Percentiles rank a stretch among this genome's conserved stretches.
These are phyloP conservation scores for Sedum album DNA, from an alignment of 164 flowering plant species.

Conservation along the genomic window DNA sequence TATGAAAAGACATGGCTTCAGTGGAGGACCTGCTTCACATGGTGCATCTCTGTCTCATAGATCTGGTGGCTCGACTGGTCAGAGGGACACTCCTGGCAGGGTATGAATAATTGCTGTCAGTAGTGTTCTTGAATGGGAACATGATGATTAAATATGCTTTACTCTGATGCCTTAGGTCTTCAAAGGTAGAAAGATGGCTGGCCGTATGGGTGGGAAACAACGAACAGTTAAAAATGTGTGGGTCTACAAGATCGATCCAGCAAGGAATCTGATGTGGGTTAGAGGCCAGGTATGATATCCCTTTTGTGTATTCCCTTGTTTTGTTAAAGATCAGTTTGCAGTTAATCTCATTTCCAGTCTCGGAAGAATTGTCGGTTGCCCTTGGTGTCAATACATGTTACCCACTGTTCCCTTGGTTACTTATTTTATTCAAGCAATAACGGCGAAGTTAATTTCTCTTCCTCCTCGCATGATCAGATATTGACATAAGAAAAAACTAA, in stretches of 20 bases:
- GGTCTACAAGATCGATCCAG: constrained; percentile 86
- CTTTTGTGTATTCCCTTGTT: constrained; percentile 11
- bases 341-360: too few relatives aligned
- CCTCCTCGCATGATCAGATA: too few relatives aligned
- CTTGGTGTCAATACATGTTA: too few relatives aligned
- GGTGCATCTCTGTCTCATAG: constrained; percentile 91
- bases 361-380: too few relatives aligned
- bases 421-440: too few relatives aligned
- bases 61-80: constrained; percentile 85
- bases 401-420: too few relatives aligned
- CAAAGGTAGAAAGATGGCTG: constrained; percentile 90
- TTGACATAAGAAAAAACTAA: too few relatives aligned
- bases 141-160: not conserved
- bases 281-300: constrained; percentile 61
- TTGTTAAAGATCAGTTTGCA: not conserved
- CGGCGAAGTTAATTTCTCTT: too few relatives aligned
- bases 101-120: constrained; percentile 23
- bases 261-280: constrained; percentile 85
- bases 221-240: constrained; percentile 81
- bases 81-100: constrained; percentile 90
- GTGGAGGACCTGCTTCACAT: constrained; percentile 78
- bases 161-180: constrained; percentile 42
- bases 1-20: constrained; percentile 70
- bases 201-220: constrained; percentile 83
- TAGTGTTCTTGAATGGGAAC: not conserved